A percentile compares a stretch with the other conserved stretches of the same genome.
phyloP scores from a whole-genome alignment of 1,284 basidiomycete species.

The Cutaneotrichosporon arboriforme region DNA sequence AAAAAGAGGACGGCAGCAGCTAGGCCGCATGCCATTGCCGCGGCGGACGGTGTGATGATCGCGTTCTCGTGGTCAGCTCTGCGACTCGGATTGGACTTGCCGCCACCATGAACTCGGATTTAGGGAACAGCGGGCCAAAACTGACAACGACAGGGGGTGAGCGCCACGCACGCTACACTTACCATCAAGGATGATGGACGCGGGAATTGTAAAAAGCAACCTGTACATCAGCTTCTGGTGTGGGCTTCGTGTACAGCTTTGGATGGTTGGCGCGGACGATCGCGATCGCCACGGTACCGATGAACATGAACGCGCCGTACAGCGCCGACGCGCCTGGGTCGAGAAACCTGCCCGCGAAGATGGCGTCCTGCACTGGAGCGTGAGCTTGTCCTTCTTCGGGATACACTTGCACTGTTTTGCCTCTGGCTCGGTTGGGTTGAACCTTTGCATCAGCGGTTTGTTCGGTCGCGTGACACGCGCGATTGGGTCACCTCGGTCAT shows the following conservation, averaged over 20 bases:
- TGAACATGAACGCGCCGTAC: constrained; percentile 64
- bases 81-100: constrained; percentile 24
- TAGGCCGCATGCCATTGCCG: constrained; percentile 60
- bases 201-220: constrained; percentile 57
- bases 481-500: not conserved
- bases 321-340: constrained; percentile 57
- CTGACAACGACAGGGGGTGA: no score
- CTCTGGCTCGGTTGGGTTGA: no score
- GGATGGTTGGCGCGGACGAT: constrained; percentile 59
- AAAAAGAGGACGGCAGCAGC: constrained; percentile 60
- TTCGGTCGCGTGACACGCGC: not conserved
- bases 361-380: constrained; percentile 47
- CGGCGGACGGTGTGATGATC: constrained; percentile 58
- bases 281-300: constrained; percentile 60
- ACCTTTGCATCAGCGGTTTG: no score
- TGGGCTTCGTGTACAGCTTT: constrained; percentile 50
- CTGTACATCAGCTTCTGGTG: constrained; percentile 5
- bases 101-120: no score
- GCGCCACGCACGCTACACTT: constrained; percentile 10
- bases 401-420: no score
- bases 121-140: no score
- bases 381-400: not conserved
- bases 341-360: constrained; percentile 64
- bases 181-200: constrained; percentile 42
- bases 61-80: constrained; percentile 53